Conservation (phyloP, 2,329 filamentous ascomycete genomes). For the Mycosphaerella arachidis region DNA sequence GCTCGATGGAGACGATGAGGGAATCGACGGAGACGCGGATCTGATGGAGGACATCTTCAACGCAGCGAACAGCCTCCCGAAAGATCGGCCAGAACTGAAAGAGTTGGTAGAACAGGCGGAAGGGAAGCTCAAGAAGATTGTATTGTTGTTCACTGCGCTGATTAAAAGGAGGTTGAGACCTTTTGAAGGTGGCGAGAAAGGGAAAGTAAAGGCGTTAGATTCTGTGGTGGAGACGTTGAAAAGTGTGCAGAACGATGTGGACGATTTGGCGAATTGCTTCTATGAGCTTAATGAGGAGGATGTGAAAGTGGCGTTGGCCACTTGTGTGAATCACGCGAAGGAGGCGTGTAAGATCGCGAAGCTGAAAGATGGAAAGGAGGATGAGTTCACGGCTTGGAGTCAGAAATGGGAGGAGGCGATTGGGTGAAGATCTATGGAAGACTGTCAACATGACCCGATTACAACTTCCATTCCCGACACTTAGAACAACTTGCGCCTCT, state of each 20-base stretch:
- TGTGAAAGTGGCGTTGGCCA: conserved; percentile 56
- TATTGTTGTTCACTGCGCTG: conserved; percentile 64
- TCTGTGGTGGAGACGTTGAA: conserved; percentile 54
- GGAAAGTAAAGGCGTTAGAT: conserved; percentile 42
- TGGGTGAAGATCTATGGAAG: conserved; percentile 14
- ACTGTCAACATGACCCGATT: not conserved
- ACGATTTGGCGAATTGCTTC: conserved; percentile 66
- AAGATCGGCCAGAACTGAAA: conserved; percentile 61
- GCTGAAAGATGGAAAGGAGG: conserved; percentile 56
- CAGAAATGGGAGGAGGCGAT: conserved; percentile 48
- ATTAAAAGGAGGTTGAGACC: conserved; percentile 63
- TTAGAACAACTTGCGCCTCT: not conserved
- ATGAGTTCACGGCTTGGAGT: conserved; percentile 78
- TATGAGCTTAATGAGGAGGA: conserved; percentile 62
- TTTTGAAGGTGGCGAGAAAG: conserved; percentile 15
- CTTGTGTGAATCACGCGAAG: conserved; percentile 58
- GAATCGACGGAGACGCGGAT: conserved; percentile 39
- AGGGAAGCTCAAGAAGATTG: conserved; percentile 62
- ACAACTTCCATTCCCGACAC: not conserved
- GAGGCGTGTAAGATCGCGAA: conserved; percentile 53
- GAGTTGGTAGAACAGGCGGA: conserved; percentile 61
- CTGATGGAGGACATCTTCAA: conserved; percentile 66
- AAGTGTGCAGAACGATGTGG: conserved; percentile 61
- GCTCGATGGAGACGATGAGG: conserved; percentile 37
- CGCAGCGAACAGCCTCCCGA: conserved; percentile 57